Percentiles rank a stretch among this genome's conserved stretches.
These are phyloP conservation scores for Rhodotorula sp. DNA, from an alignment of 1,284 basidiomycete genomes.

Conservation along the genomic window DNA sequence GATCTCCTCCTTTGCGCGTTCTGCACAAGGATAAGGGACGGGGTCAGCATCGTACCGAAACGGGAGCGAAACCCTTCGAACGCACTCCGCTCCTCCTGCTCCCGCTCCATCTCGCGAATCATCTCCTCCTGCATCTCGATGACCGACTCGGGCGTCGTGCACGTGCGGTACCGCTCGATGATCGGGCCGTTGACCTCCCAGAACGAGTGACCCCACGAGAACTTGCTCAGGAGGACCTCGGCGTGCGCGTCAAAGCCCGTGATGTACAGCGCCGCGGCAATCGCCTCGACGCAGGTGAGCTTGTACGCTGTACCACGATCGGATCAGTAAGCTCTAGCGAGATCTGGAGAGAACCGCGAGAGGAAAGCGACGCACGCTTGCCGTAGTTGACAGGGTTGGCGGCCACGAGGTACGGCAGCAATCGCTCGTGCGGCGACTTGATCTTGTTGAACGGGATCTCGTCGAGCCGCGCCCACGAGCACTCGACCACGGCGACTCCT, in stretches of 20 bases:
- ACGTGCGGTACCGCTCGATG: constrained; percentile 71
- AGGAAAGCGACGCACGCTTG: constrained; percentile 62
- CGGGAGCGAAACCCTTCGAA: background rate
- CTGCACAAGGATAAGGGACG: background rate
- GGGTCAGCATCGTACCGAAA: background rate
- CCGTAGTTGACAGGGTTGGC: constrained; percentile 95
- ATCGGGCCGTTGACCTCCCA: constrained; percentile 73
- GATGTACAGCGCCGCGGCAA: constrained; percentile 89
- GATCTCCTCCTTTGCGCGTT: constrained; percentile 36
- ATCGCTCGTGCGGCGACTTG: constrained; percentile 83
- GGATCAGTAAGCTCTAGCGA: background rate
- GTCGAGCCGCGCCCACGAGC: constrained; percentile 92
- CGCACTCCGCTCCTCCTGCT: constrained; percentile 60
- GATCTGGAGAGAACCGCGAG: background rate
- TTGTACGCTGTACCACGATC: constrained; percentile 39
- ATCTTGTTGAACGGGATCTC: constrained; percentile 95
- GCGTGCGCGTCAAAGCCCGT: constrained; percentile 80
- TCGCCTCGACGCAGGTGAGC: constrained; percentile 65
- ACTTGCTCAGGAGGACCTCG: constrained; percentile 70
- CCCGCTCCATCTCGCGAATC: constrained; percentile 70
- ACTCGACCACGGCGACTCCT: constrained; percentile 94
- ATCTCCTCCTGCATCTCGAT: constrained; percentile 68
- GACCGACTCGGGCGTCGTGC: constrained; percentile 66
- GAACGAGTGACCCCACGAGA: constrained; percentile 86
- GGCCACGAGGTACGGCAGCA: constrained; percentile 86